Evolutionary conservation across 1,284 basidiomycete genomes (phyloP), one percentile per base, ranked within the genome.

Genomic region (Trametes versicolor): DNA sequence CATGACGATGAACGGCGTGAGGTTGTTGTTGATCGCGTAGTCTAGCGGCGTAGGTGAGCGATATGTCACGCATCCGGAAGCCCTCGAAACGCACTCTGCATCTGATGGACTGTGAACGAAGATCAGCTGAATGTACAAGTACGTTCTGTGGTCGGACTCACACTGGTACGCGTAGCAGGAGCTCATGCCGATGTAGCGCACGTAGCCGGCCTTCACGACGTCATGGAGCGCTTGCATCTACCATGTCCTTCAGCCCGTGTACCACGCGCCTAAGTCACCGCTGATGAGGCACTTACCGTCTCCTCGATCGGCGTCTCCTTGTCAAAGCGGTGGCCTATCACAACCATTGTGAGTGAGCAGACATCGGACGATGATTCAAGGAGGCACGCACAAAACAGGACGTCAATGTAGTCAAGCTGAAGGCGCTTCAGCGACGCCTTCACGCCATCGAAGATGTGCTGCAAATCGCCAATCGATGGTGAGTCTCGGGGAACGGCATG

Each of bases 401-500:
- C 73, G 68, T 92, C 91, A 67, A 93, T 82, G 70, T 92, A 90
- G 55, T 93, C 89, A 6, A 91, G 77, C 62, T 89, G 85, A 19
- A 93, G 83, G 32, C 91, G 82, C 68, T 87, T 79, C 57, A 92
- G 75, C 58, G 88, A 90, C 49, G 81, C 80, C 71, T 92, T 87
- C 53, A 94, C 87, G 0, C 87, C 83, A n/a, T 89, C 87, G 68
- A 93, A 93, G 63, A 93, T 92, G 69, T 89, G 87, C 83, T 88
- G 43, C 37, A 39, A 4, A 17, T 2, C 23, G 29, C 58, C 47
- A 15, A 74, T 15, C 4, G n/a, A 13, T 36, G 4, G 21, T 47
- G 4, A 32, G 27, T 25, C 23, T 60, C 29, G n/a, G 3, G 36
- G 27, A 25, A 3, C 19, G 19, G 21, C 12, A 29, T 19, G 23